Percentiles rank a stretch among this genome's conserved stretches.
phyloP scores from a whole-genome alignment of 2,329 filamentous ascomycete species.

The Colletotrichum phormii region DNA sequence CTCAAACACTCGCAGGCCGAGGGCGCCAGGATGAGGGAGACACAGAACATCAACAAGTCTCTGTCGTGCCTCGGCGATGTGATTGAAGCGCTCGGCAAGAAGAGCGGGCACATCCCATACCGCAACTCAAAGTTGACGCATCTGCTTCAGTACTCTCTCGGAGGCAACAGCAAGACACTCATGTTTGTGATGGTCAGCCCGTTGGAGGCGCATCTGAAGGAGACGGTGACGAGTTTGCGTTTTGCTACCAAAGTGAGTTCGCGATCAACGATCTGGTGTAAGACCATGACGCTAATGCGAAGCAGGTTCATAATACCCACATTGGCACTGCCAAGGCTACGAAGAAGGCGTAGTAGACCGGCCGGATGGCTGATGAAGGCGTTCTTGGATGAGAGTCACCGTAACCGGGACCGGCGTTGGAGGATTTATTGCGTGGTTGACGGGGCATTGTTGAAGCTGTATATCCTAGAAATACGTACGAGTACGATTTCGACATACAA shows the following conservation, averaged over 20 bases:
- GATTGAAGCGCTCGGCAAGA: conserved; percentile 89
- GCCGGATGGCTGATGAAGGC: conserved; percentile 23
- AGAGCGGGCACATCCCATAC: conserved; percentile 89
- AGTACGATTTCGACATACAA: conserved; percentile 38
- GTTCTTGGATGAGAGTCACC: conserved; percentile 27
- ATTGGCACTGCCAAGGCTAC: conserved; percentile 88
- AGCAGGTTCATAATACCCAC: conserved; percentile 85
- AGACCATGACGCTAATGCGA: conserved; percentile 12
- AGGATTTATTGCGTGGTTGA: conserved; percentile 20
- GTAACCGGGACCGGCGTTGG: conserved; percentile 25
- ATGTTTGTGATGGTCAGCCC: conserved; percentile 99
- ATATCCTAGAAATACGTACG: conserved; percentile 38
- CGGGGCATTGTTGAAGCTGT: conserved; percentile 34
- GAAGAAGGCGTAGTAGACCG: conserved; percentile 58
- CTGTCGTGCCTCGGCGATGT: conserved; percentile 93
- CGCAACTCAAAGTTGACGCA: conserved; percentile 98
- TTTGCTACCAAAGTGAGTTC: conserved; percentile 89
- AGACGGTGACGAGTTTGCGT: conserved; percentile 93
- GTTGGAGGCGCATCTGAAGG: conserved; percentile 87
- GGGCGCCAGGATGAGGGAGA: conserved; percentile 90
- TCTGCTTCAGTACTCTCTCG: conserved; percentile 91
- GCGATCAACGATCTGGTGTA: fast-evolving
- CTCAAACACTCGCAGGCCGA: conserved; percentile 88
- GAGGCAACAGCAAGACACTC: conserved; percentile 95
- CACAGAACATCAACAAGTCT: conserved; percentile 97